A percentile compares a stretch with the other conserved stretches of the same genome.
phyloP scores from a whole-genome alignment of 1,139 yeast species.

The Geotrichum bryndzae region DNA sequence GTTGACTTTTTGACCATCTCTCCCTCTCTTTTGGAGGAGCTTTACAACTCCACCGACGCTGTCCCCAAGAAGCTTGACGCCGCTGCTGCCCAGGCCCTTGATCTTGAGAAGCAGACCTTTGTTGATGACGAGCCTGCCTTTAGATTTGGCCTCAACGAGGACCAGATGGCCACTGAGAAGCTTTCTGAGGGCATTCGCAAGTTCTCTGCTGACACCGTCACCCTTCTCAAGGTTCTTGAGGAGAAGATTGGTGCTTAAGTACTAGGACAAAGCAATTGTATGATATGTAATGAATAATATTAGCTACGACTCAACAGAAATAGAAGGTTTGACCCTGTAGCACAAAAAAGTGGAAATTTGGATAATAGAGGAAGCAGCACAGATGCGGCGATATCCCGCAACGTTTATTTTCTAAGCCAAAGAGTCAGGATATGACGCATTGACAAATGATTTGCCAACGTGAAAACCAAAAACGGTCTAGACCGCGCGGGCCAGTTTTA shows the following conservation, averaged over 20 bases:
- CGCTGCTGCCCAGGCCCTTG: conserved; percentile 49
- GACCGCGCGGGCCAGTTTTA: neutral
- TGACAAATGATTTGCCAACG: no score
- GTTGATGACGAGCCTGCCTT: conserved; percentile 81
- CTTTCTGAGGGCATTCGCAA: conserved; percentile 96
- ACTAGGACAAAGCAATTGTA: neutral
- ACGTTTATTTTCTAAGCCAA: no score
- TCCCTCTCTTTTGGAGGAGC: conserved; percentile 87
- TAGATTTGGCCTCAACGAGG: conserved; percentile 91
- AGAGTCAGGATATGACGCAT: no score
- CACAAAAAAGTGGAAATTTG: neutral
- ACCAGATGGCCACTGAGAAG: conserved; percentile 98
- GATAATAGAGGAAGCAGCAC: neutral
- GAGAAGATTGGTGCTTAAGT: conserved; percentile 44
- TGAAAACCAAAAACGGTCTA: neutral
- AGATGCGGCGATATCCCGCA: no score
- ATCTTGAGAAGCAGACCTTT: conserved; percentile 67
- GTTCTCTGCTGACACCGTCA: conserved; percentile 89
- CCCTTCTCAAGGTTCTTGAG: conserved; percentile 75
- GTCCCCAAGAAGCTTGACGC: conserved; percentile 79
- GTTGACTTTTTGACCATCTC: conserved; percentile 94
- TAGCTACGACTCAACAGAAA: neutral
- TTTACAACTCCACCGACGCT: conserved; percentile 65
- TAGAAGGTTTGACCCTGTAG: neutral
- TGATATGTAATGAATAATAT: neutral